phyloP scores from a whole-genome alignment of 805 yeast species.

The Clavispora phyllophila region DNA sequence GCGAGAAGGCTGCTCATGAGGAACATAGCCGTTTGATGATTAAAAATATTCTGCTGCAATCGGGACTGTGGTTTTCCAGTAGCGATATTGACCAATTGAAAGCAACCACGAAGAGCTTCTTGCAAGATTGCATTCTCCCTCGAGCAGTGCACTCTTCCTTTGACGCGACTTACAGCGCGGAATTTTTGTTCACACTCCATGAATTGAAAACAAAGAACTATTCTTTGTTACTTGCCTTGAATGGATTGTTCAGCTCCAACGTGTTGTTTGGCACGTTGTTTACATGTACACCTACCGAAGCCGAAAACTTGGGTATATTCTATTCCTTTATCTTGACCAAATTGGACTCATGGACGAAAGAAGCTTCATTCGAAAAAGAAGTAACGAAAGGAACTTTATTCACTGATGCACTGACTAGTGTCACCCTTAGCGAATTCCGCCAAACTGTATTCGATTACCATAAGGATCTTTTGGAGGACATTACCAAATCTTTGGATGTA shows the following conservation, averaged over 20 bases:
- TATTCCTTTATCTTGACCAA: slow-evolving; percentile 48
- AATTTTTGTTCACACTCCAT: slow-evolving; percentile 53
- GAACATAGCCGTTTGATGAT: slow-evolving; percentile 29
- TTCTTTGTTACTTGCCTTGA: slow-evolving; percentile 34
- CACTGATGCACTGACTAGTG: not conserved
- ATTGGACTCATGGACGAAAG: slow-evolving; percentile 42
- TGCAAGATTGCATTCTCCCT: slow-evolving; percentile 69
- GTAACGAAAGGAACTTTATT: slow-evolving; percentile 6
- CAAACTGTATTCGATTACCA: slow-evolving; percentile 53
- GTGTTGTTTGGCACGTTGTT: slow-evolving; percentile 56
- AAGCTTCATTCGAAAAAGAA: slow-evolving; percentile 22
- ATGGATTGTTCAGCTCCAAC: slow-evolving; percentile 43
- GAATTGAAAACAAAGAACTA: slow-evolving; percentile 29
- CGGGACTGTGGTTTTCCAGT: slow-evolving; percentile 37
- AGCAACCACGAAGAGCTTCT: slow-evolving; percentile 24
- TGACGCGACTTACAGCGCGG: slow-evolving; percentile 70
- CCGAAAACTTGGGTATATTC: slow-evolving; percentile 79
- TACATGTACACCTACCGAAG: slow-evolving; percentile 69
- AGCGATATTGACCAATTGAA: slow-evolving; percentile 1
- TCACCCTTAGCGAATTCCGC: slow-evolving; percentile 31
- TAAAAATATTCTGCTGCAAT: slow-evolving; percentile 23
- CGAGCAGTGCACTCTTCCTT: slow-evolving; percentile 72
- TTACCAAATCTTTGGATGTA: slow-evolving; percentile 40
- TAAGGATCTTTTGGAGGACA: slow-evolving; percentile 37
- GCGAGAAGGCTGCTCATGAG: slow-evolving; percentile 44